Evolutionary conservation across 176 grass and related monocot species (phyloP), one percentile per base, ranked within the genome.

Genomic region (Thalia dealbata): DNA sequence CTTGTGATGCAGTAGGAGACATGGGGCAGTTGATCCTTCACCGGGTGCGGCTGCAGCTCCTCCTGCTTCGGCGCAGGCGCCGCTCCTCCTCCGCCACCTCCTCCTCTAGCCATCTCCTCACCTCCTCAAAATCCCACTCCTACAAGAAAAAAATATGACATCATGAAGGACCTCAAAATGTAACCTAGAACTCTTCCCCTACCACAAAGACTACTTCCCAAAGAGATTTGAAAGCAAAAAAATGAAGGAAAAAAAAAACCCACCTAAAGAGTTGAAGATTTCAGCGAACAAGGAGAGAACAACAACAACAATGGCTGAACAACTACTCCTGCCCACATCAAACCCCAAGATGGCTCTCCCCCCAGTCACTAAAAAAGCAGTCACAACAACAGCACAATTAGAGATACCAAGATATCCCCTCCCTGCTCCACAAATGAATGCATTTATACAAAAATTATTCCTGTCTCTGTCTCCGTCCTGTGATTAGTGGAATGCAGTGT

Each of bases 1-100:
- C 95, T 99, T 32, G 83, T 99, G 90, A 99, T 93, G 79, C 95
- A 99, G 74, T 91, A 99, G 71, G 95, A 91, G 60, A 99, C 85
- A 22, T 82, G 78, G 18, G 85, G 82, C 44, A 99, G 84, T 79
- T 99, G 95, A 75, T 99, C 95, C 78, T 85, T 99, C 70, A 99
- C 95, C 1, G 95, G 83, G 78, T 99, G 95, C 46, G 90, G 95
- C 78, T 85, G 73, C 71, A 99, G 74, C 61, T 93, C 95, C 19
- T 99, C 95, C 26, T 91, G 95, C 87, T 99, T 99, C 67, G 89
- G 92, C 25, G 78, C 81, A 64, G 83, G 72, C 73, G 24, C 89
- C 80, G 60, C 89, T 29, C 89, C 82, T 3, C 84, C 92, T 25
- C 89, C 85, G 2, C 77, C 79, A 29, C 61, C 25, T 18, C 84